phyloP scores from a whole-genome alignment of 148 eudicot species.

The Dysphania ambrosioides region DNA sequence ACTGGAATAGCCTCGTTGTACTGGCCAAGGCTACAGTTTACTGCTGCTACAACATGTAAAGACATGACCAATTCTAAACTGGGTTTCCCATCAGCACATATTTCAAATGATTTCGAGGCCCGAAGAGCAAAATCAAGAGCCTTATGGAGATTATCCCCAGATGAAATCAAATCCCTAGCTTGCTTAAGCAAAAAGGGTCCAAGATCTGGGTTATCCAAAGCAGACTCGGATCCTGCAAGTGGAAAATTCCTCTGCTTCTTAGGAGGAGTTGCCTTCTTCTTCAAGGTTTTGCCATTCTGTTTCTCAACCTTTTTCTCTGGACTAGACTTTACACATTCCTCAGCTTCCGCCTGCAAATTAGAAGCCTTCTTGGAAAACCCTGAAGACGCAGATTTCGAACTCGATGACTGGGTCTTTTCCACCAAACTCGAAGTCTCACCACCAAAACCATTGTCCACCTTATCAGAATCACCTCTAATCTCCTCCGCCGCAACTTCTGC shows the following conservation, averaged over 20 bases:
- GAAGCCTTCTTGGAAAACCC: conserved; percentile 46
- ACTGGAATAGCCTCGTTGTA: conserved; percentile 76
- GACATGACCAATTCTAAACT: conserved; percentile 89
- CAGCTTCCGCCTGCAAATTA: conserved; percentile 37
- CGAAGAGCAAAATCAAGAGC: conserved; percentile 79
- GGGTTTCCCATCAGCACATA: conserved; percentile 67
- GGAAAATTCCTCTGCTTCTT: conserved; percentile 45
- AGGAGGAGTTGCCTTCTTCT: conserved; percentile 40
- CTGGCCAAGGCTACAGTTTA: conserved; percentile 69
- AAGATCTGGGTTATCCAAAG: conserved; percentile 76
- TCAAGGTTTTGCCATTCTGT: conserved; percentile 34
- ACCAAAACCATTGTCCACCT: conserved; percentile 35
- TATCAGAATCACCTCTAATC: conserved; percentile 38
- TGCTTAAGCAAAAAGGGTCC: conserved; percentile 96
- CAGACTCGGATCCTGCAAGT: conserved; percentile 40
- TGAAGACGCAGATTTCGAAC: conserved; percentile 33
- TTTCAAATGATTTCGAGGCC: conserved; percentile 88
- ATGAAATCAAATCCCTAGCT: conserved; percentile 85
- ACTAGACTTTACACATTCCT: conserved; percentile 41
- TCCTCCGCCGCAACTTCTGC: conserved; percentile 63
- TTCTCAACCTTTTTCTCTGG: conserved; percentile 42
- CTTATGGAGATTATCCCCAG: conserved; percentile 77
- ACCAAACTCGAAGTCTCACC: conserved; percentile 28
- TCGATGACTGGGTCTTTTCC: conserved; percentile 34
- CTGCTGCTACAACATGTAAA: conserved; percentile 85